These are phyloP conservation scores for Lentinula aciculospora DNA, from an alignment of 768 basidiomycete species.

Conservation along the genomic window DNA sequence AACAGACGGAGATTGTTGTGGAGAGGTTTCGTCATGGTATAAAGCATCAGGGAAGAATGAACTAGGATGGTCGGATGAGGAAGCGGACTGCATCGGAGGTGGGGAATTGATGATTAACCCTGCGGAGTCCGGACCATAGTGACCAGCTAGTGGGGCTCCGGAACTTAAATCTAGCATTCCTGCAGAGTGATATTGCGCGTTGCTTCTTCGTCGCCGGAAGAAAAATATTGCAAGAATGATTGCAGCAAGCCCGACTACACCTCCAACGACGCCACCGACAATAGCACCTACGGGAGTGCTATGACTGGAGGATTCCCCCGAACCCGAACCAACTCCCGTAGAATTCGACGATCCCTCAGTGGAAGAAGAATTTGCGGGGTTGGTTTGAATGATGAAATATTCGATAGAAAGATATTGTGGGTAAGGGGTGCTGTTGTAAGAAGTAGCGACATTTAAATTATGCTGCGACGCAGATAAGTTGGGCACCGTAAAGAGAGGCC, in stretches of 20 bases:
- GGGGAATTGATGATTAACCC: background rate
- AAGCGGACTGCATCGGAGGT: background rate
- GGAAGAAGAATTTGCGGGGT: background rate
- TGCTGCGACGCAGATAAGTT: background rate
- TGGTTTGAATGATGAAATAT: constrained; percentile 1
- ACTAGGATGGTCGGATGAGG: background rate
- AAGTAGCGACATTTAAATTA: background rate
- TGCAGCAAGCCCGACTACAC: background rate
- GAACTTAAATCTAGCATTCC: background rate
- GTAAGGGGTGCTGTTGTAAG: background rate
- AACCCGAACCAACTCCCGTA: background rate
- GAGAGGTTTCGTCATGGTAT: background rate
- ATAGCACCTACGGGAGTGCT: background rate
- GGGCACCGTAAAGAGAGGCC: background rate
- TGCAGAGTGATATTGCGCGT: background rate
- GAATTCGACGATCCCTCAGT: background rate
- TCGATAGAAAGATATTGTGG: constrained; percentile 1
- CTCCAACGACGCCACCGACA: background rate
- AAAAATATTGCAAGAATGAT: background rate
- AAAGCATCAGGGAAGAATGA: background rate
- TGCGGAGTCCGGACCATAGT: background rate
- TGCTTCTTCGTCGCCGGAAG: background rate
- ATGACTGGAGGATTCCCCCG: background rate
- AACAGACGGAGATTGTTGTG: no score
- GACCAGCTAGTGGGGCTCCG: background rate